phyloP scores from a whole-genome alignment of 2,329 filamentous ascomycete genomes.

The Colletotrichum musicola region DNA sequence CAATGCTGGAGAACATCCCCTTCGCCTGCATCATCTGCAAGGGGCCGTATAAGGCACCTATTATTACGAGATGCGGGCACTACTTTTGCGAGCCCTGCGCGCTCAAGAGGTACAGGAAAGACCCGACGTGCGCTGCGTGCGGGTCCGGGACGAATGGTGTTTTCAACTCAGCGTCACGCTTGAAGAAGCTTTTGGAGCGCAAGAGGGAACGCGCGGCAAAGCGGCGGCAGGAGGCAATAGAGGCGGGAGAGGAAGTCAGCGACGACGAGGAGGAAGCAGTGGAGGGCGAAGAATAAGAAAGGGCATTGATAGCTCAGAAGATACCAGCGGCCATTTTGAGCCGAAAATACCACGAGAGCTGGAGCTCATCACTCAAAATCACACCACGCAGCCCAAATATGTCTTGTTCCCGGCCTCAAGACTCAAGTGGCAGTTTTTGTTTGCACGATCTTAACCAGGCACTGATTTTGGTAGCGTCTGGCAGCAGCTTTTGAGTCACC shows the following conservation, averaged over 20 bases:
- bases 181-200: slow-evolving; percentile 84
- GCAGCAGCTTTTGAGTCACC: too few species aligned
- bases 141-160: slow-evolving; percentile 87
- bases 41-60: slow-evolving; percentile 80
- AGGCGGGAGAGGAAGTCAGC: slow-evolving; percentile 63
- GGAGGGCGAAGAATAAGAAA: neutral
- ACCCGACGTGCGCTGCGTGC: slow-evolving; percentile 88
- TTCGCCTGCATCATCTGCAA: slow-evolving; percentile 92
- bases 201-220: slow-evolving; percentile 73
- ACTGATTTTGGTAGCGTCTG: too few species aligned
- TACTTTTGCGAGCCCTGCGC: slow-evolving; percentile 97
- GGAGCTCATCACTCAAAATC: neutral
- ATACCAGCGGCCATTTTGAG: slow-evolving; percentile 18
- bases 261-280: slow-evolving; percentile 56
- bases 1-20: slow-evolving; percentile 84
- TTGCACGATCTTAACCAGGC: too few species aligned
- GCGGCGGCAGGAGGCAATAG: slow-evolving; percentile 66
- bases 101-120: slow-evolving; percentile 85
- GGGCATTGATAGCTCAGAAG: neutral
- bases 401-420: neutral
- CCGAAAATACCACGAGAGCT: neutral
- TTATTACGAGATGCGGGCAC: slow-evolving; percentile 92
- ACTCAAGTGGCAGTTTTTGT: too few species aligned
- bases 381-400: neutral
- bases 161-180: slow-evolving; percentile 87